phyloP scores from a whole-genome alignment of 2,329 filamentous ascomycete species.

The Monosporascus sp. region DNA sequence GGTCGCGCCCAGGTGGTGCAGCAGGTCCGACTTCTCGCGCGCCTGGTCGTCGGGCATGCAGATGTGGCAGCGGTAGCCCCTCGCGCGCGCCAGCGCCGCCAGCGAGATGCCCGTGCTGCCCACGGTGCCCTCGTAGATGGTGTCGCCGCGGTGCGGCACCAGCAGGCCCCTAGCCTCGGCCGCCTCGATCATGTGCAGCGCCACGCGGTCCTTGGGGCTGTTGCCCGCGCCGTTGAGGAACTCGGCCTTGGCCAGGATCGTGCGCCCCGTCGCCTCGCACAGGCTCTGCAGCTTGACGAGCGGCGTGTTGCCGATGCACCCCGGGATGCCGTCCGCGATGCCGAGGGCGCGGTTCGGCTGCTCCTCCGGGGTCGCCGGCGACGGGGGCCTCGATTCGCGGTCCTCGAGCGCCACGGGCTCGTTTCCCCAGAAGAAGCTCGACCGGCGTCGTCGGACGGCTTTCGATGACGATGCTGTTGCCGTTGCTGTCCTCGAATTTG shows the following conservation, averaged over 20 bases:
- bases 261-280: conserved; percentile 79
- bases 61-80: conserved; percentile 89
- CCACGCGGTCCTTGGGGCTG: conserved; percentile 92
- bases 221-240: conserved; percentile 93
- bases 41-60: conserved; percentile 95
- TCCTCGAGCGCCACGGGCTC: conserved; percentile 50
- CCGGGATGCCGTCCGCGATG: conserved; percentile 77
- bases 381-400: conserved; percentile 35
- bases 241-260: conserved; percentile 90
- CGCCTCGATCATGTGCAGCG: conserved; percentile 77
- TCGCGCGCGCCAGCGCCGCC: conserved; percentile 79
- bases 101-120: conserved; percentile 95
- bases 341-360: conserved; percentile 17
- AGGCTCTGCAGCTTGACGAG: conserved; percentile 81
- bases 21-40: conserved; percentile 80
- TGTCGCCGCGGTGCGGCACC: conserved; percentile 76
- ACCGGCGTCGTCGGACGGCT: conserved; percentile 25
- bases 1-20: conserved; percentile 83
- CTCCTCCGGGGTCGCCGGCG: conserved; percentile 15
- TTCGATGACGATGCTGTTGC: neutral
- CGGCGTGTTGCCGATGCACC: conserved; percentile 89
- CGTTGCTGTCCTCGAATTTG: conserved; percentile 13
- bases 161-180: conserved; percentile 76
- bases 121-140: conserved; percentile 95
- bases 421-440: conserved; percentile 39